Conservation (phyloP, 73 alveolate genomes). For the Tetrahymena elliotti region DNA sequence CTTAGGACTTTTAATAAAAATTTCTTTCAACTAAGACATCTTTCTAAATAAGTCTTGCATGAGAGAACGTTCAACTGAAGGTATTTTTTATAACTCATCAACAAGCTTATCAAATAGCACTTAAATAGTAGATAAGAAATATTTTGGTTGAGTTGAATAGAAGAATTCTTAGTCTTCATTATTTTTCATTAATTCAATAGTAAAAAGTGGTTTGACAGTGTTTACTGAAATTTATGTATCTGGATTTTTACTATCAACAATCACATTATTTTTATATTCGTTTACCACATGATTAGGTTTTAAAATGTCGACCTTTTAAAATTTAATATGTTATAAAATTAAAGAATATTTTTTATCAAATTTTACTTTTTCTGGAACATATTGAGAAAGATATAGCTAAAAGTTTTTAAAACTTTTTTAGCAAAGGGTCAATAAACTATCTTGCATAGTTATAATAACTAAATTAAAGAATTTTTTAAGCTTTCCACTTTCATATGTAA, state of each 20-base stretch:
- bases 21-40: slow-evolving; percentile 42
- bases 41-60: slow-evolving; percentile 84
- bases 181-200: slow-evolving; percentile 65
- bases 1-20: slow-evolving; percentile 77
- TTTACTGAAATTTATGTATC: slow-evolving; percentile 44
- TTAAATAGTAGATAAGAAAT: slow-evolving; percentile 72
- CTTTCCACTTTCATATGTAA: slow-evolving; percentile 92
- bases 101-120: slow-evolving; percentile 90
- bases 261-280: slow-evolving; percentile 54
- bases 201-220: slow-evolving; percentile 70
- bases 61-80: slow-evolving; percentile 88
- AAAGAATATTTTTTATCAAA: slow-evolving; percentile 10
- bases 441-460: slow-evolving; percentile 93
- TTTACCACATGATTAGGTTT: slow-evolving; percentile 78
- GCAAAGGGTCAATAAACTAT: slow-evolving; percentile 72
- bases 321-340: slow-evolving; percentile 68
- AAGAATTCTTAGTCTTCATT: slow-evolving; percentile 28
- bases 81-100: slow-evolving; percentile 81
- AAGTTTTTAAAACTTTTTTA: slow-evolving; percentile 80
- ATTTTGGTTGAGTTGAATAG: slow-evolving; percentile 83
- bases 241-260: slow-evolving; percentile 62
- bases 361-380: not conserved
- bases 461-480: slow-evolving; percentile 88
- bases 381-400: not conserved
- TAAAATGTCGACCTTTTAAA: slow-evolving; percentile 60